phyloP scores from a whole-genome alignment of 164 flowering plant species.

The Berberis thunbergii region DNA sequence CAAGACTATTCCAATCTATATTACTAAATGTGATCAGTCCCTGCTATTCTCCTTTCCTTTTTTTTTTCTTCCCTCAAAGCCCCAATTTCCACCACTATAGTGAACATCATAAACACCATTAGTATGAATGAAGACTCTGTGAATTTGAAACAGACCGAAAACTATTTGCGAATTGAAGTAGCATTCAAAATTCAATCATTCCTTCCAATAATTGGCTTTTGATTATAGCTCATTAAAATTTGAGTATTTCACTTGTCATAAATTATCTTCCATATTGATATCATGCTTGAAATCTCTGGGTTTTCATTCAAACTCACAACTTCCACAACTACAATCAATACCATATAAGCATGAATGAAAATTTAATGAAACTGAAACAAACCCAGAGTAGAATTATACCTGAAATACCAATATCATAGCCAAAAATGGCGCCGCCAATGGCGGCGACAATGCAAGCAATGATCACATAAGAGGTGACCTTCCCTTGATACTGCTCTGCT shows the following conservation, averaged over 20 bases:
- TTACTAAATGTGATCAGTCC: neutral
- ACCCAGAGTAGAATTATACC: constrained; percentile 7
- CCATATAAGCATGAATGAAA: neutral
- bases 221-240: no score
- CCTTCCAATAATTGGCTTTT: no score
- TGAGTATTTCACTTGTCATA: no score
- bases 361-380: neutral
- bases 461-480: constrained; percentile 25
- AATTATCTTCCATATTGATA: neutral
- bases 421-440: constrained; percentile 29
- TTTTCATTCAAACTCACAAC: neutral
- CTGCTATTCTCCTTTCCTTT: neutral
- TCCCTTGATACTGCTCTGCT: constrained; percentile 26
- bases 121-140: neutral
- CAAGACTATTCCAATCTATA: neutral
- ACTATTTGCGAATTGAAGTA: no score
- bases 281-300: neutral
- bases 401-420: constrained; percentile 36
- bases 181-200: no score
- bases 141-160: constrained; percentile 1
- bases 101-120: neutral
- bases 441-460: constrained; percentile 28
- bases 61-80: neutral
- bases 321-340: neutral
- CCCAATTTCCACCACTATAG: neutral